phyloP scores from a whole-genome alignment of 176 grass and related monocot species.

The Hordeum vulgare region MorexV3_pseudomolecules_assembly NC_058523.1:509365419-509365918 shows the following conservation, averaged over 20 bases:
- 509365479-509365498: background rate
- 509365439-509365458: background rate
- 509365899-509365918: background rate
- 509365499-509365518: background rate
- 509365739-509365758: too few relatives aligned
- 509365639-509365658: background rate
- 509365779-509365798: background rate
- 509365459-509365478: background rate
- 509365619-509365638: background rate
- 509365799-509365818: background rate
- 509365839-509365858: conserved; percentile 7
- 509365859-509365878: conserved; percentile 16
- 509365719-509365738: too few relatives aligned
- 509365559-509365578: background rate
- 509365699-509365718: background rate
- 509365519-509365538: background rate
- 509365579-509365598: background rate
- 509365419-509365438: background rate
- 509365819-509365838: conserved; percentile 26
- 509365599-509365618: conserved; percentile 19
- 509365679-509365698: background rate
- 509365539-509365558: background rate
- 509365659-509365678: background rate
- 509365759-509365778: background rate
- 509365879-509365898: background rate